Conservation (phyloP, 2,329 filamentous ascomycete genomes). For the Trichoderma koningiopsis region DNA sequence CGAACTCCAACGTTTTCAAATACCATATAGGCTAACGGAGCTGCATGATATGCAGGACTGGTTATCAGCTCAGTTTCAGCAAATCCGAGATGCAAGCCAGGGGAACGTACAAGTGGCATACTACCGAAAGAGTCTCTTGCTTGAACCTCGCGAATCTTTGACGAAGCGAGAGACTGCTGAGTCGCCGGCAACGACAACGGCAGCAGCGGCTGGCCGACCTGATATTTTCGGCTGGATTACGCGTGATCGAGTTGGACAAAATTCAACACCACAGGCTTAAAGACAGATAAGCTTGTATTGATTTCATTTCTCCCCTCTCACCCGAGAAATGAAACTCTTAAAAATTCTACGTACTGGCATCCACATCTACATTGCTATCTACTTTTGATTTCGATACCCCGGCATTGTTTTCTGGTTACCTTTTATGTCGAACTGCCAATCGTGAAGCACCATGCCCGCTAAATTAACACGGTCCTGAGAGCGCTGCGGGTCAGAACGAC, state of each 20-base stretch:
- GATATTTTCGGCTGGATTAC: conserved; percentile 57
- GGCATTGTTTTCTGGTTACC: conserved; percentile 32
- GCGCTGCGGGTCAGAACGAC: background rate
- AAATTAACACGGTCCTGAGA: background rate
- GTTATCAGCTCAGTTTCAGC: conserved; percentile 79
- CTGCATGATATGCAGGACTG: conserved; percentile 90
- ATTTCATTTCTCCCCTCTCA: background rate
- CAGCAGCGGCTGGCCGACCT: conserved; percentile 36
- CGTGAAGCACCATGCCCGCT: background rate
- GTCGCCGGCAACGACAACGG: conserved; percentile 37
- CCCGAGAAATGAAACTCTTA: conserved; percentile 5
- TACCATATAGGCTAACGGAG: conserved; percentile 81
- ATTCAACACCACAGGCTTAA: conserved; percentile 30
- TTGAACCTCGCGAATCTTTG: conserved; percentile 71
- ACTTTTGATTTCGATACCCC: conserved; percentile 44
- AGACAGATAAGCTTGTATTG: background rate
- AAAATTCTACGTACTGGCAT: conserved; percentile 24
- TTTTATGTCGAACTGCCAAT: conserved; percentile 29
- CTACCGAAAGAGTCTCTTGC: conserved; percentile 80
- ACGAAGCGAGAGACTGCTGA: conserved; percentile 39
- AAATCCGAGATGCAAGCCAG: conserved; percentile 65
- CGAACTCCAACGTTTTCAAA: conserved; percentile 93
- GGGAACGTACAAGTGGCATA: conserved; percentile 62
- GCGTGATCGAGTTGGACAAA: conserved; percentile 46
- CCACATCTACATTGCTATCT: conserved; percentile 39